Evolutionary conservation across 148 eudicot species (phyloP), one percentile per base, ranked within the genome.

Genomic region (Talinum fruticosum): DNA sequence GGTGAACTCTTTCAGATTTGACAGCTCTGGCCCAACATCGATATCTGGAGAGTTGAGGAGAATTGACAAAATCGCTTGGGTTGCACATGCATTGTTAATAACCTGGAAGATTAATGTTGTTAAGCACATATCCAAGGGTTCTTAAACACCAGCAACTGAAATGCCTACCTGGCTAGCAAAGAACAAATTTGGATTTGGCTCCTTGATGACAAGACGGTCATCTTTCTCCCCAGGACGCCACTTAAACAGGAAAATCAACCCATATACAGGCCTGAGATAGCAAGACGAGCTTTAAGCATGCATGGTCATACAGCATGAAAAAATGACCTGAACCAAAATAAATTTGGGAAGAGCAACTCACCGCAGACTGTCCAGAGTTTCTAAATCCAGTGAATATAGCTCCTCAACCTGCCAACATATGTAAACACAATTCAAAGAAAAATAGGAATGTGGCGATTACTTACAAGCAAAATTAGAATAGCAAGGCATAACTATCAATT

Each of bases 21-120:
- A 87, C 66, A 96, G 79, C 76, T 96, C 99, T 12, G 95, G 90
- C 75, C 99, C 99, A 78, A 96, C 83, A 71, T 96, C 99, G 29
- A 96, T 83, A 47, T 96, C 99, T 44, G 92, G 98, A 81, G 92
- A 87, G 79, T 93, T 96, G 87, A 96, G 74, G 36, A 96, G 95
- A 78, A 96, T 96, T 3, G 99, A 96, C 66, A 96, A 84, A 78
- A 96, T 96, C n/a, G 99, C 99, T 88, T 96, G 99, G 67, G 99
- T 96, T 49, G 99, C 99, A 74, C 99, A 96, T 66, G 99, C 99
- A 81, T 96, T 96, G 78, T 96, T 96, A 65, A 96, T 96, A 59
- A 96, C 98, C 98, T 96, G 87, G 29, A 69, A 68, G 37, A 38
- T 33, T 30, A 32, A 54, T 15, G 28, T 49, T 37, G 71, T 69